Percentiles rank a stretch among this genome's conserved stretches.
These are phyloP conservation scores for Cryptosporidium viatorum DNA, from an alignment of 169 alveolate genomes.

Conservation along the genomic window DNA sequence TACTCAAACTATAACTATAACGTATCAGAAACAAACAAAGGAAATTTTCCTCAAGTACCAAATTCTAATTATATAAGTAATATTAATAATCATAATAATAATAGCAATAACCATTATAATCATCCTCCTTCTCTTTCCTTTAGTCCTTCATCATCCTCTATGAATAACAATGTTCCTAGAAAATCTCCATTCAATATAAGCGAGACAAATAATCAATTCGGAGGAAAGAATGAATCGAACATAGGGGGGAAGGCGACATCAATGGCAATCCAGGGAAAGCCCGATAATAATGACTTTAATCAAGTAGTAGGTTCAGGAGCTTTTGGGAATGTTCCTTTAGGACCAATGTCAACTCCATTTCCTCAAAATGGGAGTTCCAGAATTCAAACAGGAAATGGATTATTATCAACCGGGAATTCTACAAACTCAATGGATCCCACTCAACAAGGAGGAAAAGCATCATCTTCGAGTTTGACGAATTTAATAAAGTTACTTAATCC, in stretches of 20 bases:
- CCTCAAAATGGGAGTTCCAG: neutral
- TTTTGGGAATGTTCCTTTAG: neutral
- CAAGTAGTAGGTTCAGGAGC: neutral
- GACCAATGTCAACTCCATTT: slow-evolving; percentile 25
- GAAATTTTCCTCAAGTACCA: neutral
- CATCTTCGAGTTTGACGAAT: neutral
- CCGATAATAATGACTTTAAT: neutral
- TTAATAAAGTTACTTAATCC: slow-evolving; percentile 7
- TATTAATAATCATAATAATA: neutral
- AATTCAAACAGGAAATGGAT: neutral
- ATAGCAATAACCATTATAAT: no score
- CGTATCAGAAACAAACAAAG: neutral
- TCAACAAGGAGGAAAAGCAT: neutral
- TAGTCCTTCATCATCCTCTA: neutral
- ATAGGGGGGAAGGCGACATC: neutral
- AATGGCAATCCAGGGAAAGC: neutral
- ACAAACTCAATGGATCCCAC: neutral
- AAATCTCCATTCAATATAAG: slow-evolving; percentile 31
- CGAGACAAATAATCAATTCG: neutral
- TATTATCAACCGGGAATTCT: neutral
- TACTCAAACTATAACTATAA: neutral
- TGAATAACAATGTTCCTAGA: slow-evolving; percentile 9
- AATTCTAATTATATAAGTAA: neutral
- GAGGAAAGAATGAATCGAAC: neutral
- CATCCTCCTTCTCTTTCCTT: neutral